Evolutionary conservation across 225 moss, liverwort and hornwort genomes (phyloP).

Genomic region (Pseudisothecium myosuroides): DNA sequence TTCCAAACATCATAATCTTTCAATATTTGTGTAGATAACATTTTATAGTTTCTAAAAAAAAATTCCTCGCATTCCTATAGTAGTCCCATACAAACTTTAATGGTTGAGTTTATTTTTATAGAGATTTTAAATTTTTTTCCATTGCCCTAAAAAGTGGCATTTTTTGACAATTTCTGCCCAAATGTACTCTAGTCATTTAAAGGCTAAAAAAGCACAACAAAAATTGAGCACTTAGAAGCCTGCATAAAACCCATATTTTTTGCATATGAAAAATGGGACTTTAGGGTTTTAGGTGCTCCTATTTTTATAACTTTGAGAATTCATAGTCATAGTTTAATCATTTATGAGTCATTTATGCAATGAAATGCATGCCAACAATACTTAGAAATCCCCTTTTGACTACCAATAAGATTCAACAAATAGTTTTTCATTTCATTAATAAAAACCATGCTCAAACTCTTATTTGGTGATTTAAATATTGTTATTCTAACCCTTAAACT

Average conservation of each 20-base stretch:
- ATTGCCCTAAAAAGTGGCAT: background rate
- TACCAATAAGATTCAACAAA: background rate
- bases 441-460: background rate
- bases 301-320: background rate
- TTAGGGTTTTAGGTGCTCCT: background rate
- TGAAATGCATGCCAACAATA: rapidly evolving
- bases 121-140: background rate
- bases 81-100: background rate
- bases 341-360: background rate
- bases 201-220: background rate
- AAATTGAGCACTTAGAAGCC: background rate
- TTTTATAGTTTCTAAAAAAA: no score
- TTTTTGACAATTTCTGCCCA: background rate
- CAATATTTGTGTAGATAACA: no score
- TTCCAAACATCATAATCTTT: no score
- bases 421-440: background rate
- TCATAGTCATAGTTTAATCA: background rate
- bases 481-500: background rate
- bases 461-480: background rate
- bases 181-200: rapidly evolving
- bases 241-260: rapidly evolving
- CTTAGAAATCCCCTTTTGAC: background rate
- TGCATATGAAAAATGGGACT: rapidly evolving
- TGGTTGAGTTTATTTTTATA: background rate
- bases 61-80: background rate